These are phyloP conservation scores for Ilyonectria sp. DNA, from an alignment of 2,329 filamentous ascomycete species.

Conservation along the genomic window DNA sequence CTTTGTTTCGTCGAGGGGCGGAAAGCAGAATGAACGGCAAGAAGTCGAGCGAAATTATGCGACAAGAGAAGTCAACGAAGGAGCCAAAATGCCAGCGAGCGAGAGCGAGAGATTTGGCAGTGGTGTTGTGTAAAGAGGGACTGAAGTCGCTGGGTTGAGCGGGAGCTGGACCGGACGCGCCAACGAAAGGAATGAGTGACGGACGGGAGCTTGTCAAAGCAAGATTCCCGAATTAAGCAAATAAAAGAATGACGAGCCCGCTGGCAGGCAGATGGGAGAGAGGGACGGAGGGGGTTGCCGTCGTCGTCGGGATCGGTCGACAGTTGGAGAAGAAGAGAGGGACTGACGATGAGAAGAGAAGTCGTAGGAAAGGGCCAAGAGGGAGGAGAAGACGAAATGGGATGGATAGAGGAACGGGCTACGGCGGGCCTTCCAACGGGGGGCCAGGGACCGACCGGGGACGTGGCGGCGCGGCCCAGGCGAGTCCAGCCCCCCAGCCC, in stretches of 20 bases:
- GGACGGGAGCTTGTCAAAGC: constrained; percentile 36
- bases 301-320: constrained; percentile 54
- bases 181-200: constrained; percentile 43
- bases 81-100: constrained; percentile 42
- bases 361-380: constrained; percentile 35
- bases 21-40: constrained; percentile 32
- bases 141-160: constrained; percentile 35
- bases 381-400: constrained; percentile 43
- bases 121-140: constrained; percentile 43
- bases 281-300: constrained; percentile 40
- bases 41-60: constrained; percentile 27
- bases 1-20: constrained; percentile 42
- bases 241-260: constrained; percentile 65
- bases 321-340: constrained; percentile 48
- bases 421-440: constrained; percentile 5
- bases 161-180: constrained; percentile 29
- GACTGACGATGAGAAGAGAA: constrained; percentile 54
- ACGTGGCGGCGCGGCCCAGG: constrained; percentile 27
- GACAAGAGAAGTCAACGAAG: constrained; percentile 26
- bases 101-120: constrained; percentile 33
- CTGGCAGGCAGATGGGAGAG: constrained; percentile 62
- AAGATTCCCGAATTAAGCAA: constrained; percentile 44
- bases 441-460: constrained; percentile 11
- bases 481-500: constrained; percentile 25
- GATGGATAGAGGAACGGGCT: constrained; percentile 19